Conservation (phyloP, 768 basidiomycete species). For the Boletus vermiculosoides region DNA sequence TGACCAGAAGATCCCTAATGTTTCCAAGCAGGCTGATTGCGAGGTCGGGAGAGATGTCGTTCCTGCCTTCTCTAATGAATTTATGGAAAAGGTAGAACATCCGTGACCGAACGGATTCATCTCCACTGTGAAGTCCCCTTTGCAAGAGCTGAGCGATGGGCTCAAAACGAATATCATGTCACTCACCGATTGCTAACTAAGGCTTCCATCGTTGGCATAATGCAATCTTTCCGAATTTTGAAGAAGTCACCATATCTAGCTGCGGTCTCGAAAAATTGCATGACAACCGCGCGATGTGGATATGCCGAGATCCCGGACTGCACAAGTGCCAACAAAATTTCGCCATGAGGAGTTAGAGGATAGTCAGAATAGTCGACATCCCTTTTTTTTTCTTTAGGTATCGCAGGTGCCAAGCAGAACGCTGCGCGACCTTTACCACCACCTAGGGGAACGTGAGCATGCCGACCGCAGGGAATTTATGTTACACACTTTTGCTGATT, state of each 20-base stretch:
- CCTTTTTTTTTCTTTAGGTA: constrained; percentile 67
- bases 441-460: constrained; percentile 38
- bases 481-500: constrained; percentile 74
- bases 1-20: constrained; percentile 72
- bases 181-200: constrained; percentile 82
- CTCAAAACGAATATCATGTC: background rate
- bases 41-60: constrained; percentile 73
- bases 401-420: constrained; percentile 75
- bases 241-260: constrained; percentile 97
- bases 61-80: constrained; percentile 82
- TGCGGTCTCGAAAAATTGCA: constrained; percentile 92
- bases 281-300: constrained; percentile 78
- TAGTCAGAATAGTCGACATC: constrained; percentile 72
- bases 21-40: constrained; percentile 68
- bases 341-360: constrained; percentile 86
- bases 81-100: constrained; percentile 91
- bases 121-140: constrained; percentile 85
- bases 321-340: constrained; percentile 82
- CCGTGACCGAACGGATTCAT: constrained; percentile 67
- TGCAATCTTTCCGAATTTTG: constrained; percentile 87
- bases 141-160: constrained; percentile 3
- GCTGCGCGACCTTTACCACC: constrained; percentile 80
- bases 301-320: constrained; percentile 79
- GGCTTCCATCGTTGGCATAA: constrained; percentile 82
- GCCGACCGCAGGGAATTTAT: background rate